A percentile compares a stretch with the other conserved stretches of the same genome.
Conservation (phyloP, 139 green algal genomes). For the Microglena sp. region DNA sequence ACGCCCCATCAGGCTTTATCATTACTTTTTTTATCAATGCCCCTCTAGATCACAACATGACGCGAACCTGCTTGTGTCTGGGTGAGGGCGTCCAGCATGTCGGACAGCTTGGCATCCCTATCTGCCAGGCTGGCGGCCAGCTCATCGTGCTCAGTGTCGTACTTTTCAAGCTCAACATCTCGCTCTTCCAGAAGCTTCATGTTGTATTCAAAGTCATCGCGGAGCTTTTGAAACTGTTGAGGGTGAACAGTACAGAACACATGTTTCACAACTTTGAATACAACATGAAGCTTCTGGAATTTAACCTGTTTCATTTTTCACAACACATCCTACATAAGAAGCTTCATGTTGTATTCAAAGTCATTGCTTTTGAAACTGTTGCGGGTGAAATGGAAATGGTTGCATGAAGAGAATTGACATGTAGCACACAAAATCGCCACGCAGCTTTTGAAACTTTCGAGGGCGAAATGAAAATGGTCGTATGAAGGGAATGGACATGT, state of each 20-base stretch:
- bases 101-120: constrained; percentile 15
- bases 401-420: too few relatives aligned
- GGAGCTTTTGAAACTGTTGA: constrained; percentile 37
- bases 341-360: constrained; percentile 47
- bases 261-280: constrained; percentile 46
- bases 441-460: too few relatives aligned
- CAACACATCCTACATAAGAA: too few relatives aligned
- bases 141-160: constrained; percentile 19
- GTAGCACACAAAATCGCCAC: too few relatives aligned
- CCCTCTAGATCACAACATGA: too few relatives aligned
- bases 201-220: constrained; percentile 45
- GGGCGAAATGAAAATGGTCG: too few relatives aligned
- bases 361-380: constrained; percentile 35
- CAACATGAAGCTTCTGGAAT: constrained; percentile 43
- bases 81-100: constrained; percentile 15
- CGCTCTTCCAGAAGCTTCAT: constrained; percentile 39
- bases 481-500: too few relatives aligned
- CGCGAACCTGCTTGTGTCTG: not conserved
- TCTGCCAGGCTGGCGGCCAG: constrained; percentile 18
- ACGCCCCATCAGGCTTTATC: too few relatives aligned
- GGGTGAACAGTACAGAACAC: too few relatives aligned
- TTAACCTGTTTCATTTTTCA: too few relatives aligned
- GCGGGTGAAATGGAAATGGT: too few relatives aligned
- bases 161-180: constrained; percentile 40
- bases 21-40: too few relatives aligned